phyloP scores from a whole-genome alignment of 2,329 filamentous ascomycete genomes.

The Cladophialophora bantiana region DNA sequence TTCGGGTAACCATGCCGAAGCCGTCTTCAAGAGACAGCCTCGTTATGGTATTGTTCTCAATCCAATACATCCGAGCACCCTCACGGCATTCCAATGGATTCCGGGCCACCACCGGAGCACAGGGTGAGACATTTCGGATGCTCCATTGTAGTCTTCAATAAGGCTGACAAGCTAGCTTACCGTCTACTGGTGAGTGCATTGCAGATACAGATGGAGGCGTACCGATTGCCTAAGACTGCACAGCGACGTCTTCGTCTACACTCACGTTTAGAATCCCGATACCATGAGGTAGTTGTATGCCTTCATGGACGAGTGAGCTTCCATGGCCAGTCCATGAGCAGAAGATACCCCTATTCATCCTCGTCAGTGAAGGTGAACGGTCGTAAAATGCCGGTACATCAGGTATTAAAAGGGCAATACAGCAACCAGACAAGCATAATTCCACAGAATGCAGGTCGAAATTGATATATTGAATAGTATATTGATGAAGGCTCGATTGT shows the following conservation, averaged over 20 bases:
- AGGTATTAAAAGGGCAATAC: background rate
- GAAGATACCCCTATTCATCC: too few relatives aligned
- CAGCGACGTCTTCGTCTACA: background rate
- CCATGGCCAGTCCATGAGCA: too few relatives aligned
- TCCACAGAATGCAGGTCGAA: background rate
- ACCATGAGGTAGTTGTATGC: too few relatives aligned
- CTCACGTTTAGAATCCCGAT: too few relatives aligned
- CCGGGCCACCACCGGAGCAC: background rate
- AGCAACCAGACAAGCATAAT: background rate
- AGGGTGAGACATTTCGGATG: background rate
- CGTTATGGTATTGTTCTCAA: background rate
- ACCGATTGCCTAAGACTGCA: background rate
- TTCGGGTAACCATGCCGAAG: background rate
- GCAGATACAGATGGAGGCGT: background rate
- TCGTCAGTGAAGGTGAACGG: too few relatives aligned
- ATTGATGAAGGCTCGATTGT: background rate
- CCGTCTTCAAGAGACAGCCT: background rate
- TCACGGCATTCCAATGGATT: background rate
- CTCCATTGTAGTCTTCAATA: background rate
- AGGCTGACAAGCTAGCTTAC: background rate
- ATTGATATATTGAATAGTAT: background rate
- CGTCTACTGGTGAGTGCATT: background rate
- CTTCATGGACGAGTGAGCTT: too few relatives aligned
- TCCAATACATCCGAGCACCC: background rate
- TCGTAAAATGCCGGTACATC: too few relatives aligned